phyloP scores from a whole-genome alignment of 306 rosid genomes.

The Quercus suber region DNA sequence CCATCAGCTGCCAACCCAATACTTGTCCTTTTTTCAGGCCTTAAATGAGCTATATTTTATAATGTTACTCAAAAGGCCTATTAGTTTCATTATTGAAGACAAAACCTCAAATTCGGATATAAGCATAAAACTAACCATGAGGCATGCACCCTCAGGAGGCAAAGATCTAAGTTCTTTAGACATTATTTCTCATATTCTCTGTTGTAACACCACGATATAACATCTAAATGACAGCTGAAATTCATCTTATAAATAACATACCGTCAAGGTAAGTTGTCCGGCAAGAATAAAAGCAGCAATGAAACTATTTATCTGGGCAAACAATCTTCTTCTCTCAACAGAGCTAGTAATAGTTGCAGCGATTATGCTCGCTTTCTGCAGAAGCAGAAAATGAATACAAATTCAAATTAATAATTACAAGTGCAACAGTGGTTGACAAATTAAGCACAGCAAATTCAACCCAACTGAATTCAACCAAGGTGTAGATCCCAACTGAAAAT shows the following conservation, averaged over 20 bases:
- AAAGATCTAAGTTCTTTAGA: neutral
- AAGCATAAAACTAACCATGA: neutral
- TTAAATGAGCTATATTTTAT: neutral
- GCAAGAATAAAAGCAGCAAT: conserved; percentile 88
- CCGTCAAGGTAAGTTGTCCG: conserved; percentile 88
- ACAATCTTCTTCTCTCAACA: conserved; percentile 73
- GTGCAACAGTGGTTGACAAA: neutral
- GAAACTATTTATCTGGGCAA: conserved; percentile 87
- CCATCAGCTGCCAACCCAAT: neutral
- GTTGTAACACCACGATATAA: neutral
- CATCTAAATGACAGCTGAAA: neutral
- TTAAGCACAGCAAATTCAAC: neutral
- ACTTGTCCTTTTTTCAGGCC: neutral
- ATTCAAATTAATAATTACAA: neutral
- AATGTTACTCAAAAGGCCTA: neutral
- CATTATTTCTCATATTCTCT: neutral
- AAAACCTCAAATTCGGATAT: neutral
- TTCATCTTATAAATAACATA: conserved; percentile 28
- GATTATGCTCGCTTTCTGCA: conserved; percentile 83
- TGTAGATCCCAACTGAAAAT: neutral
- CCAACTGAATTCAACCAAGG: neutral
- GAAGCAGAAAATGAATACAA: conserved; percentile 12
- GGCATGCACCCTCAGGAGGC: neutral
- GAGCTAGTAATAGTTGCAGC: conserved; percentile 79
- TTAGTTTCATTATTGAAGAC: neutral